These are phyloP conservation scores for Apophysomyces trapeziformis DNA, from an alignment of 371 early-diverging fungal species.

Conservation along the genomic window DNA sequence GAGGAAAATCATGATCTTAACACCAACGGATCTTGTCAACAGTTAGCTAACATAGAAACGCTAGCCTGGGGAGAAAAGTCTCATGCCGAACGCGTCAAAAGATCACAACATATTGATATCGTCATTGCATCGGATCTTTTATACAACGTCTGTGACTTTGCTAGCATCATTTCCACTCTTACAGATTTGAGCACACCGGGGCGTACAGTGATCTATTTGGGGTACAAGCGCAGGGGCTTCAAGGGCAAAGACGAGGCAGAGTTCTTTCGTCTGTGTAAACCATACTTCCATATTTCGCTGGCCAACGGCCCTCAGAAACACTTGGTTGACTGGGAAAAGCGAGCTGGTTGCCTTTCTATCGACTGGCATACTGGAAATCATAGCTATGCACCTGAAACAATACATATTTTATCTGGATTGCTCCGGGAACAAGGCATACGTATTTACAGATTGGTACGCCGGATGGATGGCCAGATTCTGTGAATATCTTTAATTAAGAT, in stretches of 20 bases:
- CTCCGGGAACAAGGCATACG: conserved; percentile 1
- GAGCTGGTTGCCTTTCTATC: not conserved
- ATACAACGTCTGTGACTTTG: conserved; percentile 50
- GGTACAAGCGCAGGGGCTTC: conserved; percentile 60
- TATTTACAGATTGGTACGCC: not conserved
- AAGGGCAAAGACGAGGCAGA: conserved; percentile 36
- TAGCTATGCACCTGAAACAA: not conserved
- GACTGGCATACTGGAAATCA: not conserved
- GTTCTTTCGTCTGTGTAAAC: conserved; percentile 46
- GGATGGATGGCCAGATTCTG: too few relatives aligned
- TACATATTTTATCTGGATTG: not conserved
- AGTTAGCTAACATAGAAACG: conserved; percentile 26
- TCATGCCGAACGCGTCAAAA: conserved; percentile 16
- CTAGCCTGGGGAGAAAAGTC: conserved; percentile 37
- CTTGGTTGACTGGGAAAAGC: conserved; percentile 10
- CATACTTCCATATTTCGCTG: conserved; percentile 20
- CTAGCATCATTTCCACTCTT: conserved; percentile 46
- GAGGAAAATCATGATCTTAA: conserved; percentile 35
- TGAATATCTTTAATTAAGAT: too few relatives aligned
- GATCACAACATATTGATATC: conserved; percentile 32
- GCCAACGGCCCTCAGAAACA: not conserved
- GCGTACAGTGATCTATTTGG: conserved; percentile 50
- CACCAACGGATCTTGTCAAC: conserved; percentile 10
- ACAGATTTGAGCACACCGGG: conserved; percentile 36
- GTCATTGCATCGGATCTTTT: conserved; percentile 64